Evolutionary conservation across 1,284 basidiomycete genomes (phyloP).

Genomic region (Tranzscheliella williamsii): DNA sequence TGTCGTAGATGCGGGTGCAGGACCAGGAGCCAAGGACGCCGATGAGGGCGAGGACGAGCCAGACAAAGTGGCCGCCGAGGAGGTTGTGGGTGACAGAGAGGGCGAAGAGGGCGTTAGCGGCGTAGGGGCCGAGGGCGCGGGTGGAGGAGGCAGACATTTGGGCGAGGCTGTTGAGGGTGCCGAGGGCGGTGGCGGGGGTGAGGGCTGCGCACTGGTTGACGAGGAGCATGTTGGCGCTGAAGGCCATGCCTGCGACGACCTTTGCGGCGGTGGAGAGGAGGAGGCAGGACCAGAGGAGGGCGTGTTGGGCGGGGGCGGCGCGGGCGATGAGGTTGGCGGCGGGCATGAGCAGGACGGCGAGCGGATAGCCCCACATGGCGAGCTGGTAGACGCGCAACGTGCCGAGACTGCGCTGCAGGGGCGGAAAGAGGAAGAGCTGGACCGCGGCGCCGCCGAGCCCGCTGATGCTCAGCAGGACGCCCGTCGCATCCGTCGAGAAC

Average conservation of each 20-base stretch:
- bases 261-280: constrained; percentile 4
- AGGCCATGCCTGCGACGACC: constrained; percentile 22
- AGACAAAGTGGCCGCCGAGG: constrained; percentile 40
- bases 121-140: constrained; percentile 38
- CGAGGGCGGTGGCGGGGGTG: constrained; percentile 16
- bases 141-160: constrained; percentile 29
- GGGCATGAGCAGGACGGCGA: constrained; percentile 56
- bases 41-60: constrained; percentile 20
- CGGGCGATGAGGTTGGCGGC: constrained; percentile 49
- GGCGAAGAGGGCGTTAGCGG: constrained; percentile 39
- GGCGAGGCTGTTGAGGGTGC: constrained; percentile 38
- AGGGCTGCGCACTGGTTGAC: constrained; percentile 40
- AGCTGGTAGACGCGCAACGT: constrained; percentile 56
- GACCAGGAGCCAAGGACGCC: constrained; percentile 8
- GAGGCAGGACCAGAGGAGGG: constrained; percentile 7
- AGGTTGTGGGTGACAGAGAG: constrained; percentile 21
- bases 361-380: constrained; percentile 55
- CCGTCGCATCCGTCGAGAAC: constrained; percentile 30
- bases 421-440: constrained; percentile 61
- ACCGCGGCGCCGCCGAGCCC: constrained; percentile 52
- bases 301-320: neutral
- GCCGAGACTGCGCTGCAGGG: constrained; percentile 56
- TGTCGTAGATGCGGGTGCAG: constrained; percentile 8
- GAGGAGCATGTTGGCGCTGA: constrained; percentile 33
- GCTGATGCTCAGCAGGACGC: constrained; percentile 48